Conservation (phyloP, 1,139 yeast genomes). For the Kluyveromyces sp. region DNA sequence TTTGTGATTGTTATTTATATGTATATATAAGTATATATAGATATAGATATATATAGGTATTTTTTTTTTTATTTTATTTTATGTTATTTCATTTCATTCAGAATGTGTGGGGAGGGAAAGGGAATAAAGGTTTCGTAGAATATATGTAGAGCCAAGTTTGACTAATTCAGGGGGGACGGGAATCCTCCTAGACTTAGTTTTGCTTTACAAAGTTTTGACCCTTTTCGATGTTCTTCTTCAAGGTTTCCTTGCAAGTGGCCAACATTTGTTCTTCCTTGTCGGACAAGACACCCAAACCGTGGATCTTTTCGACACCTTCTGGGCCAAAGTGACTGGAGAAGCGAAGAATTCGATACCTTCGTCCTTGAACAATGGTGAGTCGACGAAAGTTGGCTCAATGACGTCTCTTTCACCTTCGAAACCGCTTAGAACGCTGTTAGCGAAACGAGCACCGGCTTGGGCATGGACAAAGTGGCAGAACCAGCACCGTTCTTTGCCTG, state of each 20-base stretch:
- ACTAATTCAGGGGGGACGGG: background rate
- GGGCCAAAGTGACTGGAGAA: conserved; percentile 80
- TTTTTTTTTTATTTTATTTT: no score
- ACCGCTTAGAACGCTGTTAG: conserved; percentile 78
- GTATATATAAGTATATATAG: no score
- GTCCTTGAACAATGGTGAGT: conserved; percentile 72
- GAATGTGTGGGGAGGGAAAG: no score
- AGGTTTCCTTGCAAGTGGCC: conserved; percentile 75
- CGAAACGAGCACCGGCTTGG: conserved; percentile 93
- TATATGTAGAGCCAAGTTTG: background rate
- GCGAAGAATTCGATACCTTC: conserved; percentile 92
- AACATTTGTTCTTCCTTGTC: conserved; percentile 68
- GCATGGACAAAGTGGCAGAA: conserved; percentile 97
- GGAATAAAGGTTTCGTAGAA: background rate
- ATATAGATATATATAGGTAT: no score
- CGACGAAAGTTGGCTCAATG: conserved; percentile 74
- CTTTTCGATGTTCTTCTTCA: conserved; percentile 64
- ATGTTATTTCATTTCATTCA: no score
- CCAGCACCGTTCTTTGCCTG: conserved; percentile 99
- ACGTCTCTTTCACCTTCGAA: conserved; percentile 61
- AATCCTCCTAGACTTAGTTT: background rate
- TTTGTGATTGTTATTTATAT: no score
- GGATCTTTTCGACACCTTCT: conserved; percentile 77
- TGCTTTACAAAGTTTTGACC: conserved; percentile 52
- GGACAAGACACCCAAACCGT: conserved; percentile 50